Percentiles rank a stretch among this genome's conserved stretches.
phyloP scores from a whole-genome alignment of 1,284 basidiomycete genomes.

The Malassezia caprae region DNA sequence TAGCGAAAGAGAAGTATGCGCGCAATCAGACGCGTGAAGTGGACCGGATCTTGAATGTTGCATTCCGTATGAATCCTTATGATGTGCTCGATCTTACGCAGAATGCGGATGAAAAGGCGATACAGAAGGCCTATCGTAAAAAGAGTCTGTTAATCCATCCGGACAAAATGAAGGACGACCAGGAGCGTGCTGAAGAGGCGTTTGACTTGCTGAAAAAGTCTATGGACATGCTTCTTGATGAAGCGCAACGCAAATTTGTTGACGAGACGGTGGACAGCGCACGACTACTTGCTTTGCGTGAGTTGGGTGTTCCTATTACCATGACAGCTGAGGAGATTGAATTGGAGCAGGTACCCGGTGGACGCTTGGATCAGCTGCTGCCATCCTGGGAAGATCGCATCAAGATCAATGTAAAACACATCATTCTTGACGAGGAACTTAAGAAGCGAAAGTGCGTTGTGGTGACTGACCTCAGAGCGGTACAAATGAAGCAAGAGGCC shows the following conservation, averaged over 20 bases:
- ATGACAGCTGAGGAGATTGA: constrained; percentile 46
- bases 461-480: constrained; percentile 34
- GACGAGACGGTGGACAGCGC: constrained; percentile 49
- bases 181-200: constrained; percentile 52
- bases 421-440: constrained; percentile 55
- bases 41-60: constrained; percentile 50
- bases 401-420: constrained; percentile 51
- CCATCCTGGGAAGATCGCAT: constrained; percentile 51
- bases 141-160: constrained; percentile 56
- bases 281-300: constrained; percentile 47
- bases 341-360: constrained; percentile 12
- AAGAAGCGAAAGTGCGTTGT: constrained; percentile 42
- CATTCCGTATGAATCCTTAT: constrained; percentile 56
- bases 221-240: constrained; percentile 45
- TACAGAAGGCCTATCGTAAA: constrained; percentile 54
- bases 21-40: constrained; percentile 50
- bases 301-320: constrained; percentile 41
- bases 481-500: constrained; percentile 53
- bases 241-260: constrained; percentile 41
- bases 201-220: constrained; percentile 56
- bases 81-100: constrained; percentile 54
- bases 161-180: constrained; percentile 54
- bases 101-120: constrained; percentile 51
- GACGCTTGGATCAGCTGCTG: constrained; percentile 47
- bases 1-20: constrained; percentile 27